phyloP scores from a whole-genome alignment of 352 stramenopile genomes.

The Phytopythium cucurbitacearum region DNA sequence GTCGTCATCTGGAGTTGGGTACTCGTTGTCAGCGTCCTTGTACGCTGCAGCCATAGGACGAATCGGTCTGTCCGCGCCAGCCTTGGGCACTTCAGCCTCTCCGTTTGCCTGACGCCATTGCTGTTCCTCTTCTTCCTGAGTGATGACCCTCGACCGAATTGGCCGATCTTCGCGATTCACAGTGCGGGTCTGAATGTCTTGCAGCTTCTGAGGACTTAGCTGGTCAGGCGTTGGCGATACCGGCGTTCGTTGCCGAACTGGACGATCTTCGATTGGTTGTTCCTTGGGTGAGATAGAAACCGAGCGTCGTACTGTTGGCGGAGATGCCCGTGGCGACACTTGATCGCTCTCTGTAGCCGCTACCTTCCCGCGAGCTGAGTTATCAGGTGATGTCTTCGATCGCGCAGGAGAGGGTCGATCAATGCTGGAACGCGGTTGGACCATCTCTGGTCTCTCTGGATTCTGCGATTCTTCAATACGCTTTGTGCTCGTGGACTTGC shows the following conservation, averaged over 20 bases:
- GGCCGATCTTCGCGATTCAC: conserved; percentile 21
- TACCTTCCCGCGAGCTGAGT: background rate
- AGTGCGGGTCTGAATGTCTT: conserved; percentile 34
- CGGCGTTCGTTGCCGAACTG: background rate
- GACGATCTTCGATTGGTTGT: background rate
- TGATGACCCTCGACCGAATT: conserved; percentile 32
- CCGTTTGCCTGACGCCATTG: background rate
- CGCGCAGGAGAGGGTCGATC: conserved; percentile 1
- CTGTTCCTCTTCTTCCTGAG: conserved; percentile 10
- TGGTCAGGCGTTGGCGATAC: background rate
- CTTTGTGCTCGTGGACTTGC: conserved; percentile 40
- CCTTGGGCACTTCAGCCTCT: background rate
- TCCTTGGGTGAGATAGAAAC: no score
- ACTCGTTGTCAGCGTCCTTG: conserved; percentile 1
- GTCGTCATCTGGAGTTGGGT: conserved; percentile 8
- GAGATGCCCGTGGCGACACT: background rate
- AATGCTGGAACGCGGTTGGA: no score
- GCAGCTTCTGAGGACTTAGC: conserved; percentile 36
- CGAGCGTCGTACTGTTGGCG: no score
- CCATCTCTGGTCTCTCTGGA: no score
- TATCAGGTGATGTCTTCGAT: conserved; percentile 9
- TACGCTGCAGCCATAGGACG: conserved; percentile 13
- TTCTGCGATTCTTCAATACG: conserved; percentile 7
- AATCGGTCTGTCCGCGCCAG: conserved; percentile 38
- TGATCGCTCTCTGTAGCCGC: background rate